Evolutionary conservation across 2,329 filamentous ascomycete genomes (phyloP), one percentile per base, ranked within the genome.

Genomic region (Penicillium sp.): DNA sequence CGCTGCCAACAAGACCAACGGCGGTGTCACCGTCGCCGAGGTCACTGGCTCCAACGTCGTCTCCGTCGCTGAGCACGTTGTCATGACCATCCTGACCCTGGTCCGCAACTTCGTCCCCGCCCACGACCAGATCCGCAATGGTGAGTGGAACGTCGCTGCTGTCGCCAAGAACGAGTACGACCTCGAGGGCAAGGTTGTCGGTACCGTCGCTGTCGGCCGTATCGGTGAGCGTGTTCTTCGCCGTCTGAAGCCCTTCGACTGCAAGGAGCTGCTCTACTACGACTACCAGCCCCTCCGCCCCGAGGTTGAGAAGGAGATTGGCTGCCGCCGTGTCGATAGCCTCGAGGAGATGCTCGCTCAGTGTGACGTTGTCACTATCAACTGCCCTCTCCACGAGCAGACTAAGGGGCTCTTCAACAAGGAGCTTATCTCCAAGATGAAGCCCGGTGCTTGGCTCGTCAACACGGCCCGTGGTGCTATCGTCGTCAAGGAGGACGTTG

Each of bases 391-490:
- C 58, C 93, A 98, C 80, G 92, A 97, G 82, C 95, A 95, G 83
- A 98, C 93, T 31, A 82, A 84, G 56, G 92, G 92, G 62, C 76
- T 98, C 57, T 97, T 97, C 82, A 95, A 97, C 86, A 96, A 96
- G 86, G 89, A 97, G 42, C 81, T 97, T 66, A 92, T 97, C 71
- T 80, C 84, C 75, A 96, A 97, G 88, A 98, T 97, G 93, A 97
- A 97, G 88, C 87, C 86, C 73, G 91, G 87, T 85, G 72, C 90
- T 35, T 97, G 93, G 89, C 87, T 98, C 70, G 79, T 98, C 78
- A 98, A 98, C 86, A 98, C 93, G 29, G 93, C 93, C 63, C 93
- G 93, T 73, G 93, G 93, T 67, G 93, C 93, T 74, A 98, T 98
- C 70, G 91, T 98, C 64, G 92, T 97, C 78, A 97, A 97, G 84